Evolutionary conservation across 352 stramenopile species (phyloP).

Genomic region (Plasmopara muralis): DNA sequence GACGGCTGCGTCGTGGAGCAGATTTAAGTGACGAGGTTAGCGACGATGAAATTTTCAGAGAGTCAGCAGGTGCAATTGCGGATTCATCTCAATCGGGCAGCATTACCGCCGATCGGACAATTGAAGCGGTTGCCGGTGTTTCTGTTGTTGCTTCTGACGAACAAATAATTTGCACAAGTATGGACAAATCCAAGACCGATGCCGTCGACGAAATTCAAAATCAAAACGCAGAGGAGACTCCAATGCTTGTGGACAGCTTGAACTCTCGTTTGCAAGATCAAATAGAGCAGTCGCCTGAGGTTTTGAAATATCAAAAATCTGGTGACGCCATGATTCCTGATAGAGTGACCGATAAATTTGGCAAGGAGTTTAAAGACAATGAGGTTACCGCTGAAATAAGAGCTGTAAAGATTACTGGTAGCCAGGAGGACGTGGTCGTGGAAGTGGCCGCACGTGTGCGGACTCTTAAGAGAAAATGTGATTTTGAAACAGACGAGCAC

Average conservation of each 20-base stretch:
- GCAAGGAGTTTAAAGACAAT: background rate
- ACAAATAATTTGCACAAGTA: too few relatives aligned
- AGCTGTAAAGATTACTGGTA: constrained; percentile 8
- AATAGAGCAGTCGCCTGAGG: too few relatives aligned
- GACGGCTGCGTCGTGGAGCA: constrained; percentile 40
- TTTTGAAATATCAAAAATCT: too few relatives aligned
- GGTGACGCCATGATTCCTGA: too few relatives aligned
- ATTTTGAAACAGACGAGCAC: constrained; percentile 4
- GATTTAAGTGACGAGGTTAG: constrained; percentile 38
- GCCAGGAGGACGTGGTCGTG: constrained; percentile 1
- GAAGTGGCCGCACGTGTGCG: constrained; percentile 4
- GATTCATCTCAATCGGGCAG: constrained; percentile 6
- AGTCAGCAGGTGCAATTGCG: background rate
- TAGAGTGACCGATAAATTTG: too few relatives aligned
- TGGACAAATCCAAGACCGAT: too few relatives aligned
- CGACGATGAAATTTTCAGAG: constrained; percentile 33
- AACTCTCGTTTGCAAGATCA: too few relatives aligned
- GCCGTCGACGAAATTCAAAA: too few relatives aligned
- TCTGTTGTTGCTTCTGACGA: too few relatives aligned
- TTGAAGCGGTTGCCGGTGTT: too few relatives aligned
- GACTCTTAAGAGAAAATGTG: constrained; percentile 21
- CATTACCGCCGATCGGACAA: background rate
- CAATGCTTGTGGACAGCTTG: too few relatives aligned
- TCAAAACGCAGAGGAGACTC: too few relatives aligned
- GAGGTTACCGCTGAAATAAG: constrained; percentile 11